Evolutionary conservation across 2,329 filamentous ascomycete genomes (phyloP), one percentile per base, ranked within the genome.

Genomic region (Talaromyces sp.): DNA sequence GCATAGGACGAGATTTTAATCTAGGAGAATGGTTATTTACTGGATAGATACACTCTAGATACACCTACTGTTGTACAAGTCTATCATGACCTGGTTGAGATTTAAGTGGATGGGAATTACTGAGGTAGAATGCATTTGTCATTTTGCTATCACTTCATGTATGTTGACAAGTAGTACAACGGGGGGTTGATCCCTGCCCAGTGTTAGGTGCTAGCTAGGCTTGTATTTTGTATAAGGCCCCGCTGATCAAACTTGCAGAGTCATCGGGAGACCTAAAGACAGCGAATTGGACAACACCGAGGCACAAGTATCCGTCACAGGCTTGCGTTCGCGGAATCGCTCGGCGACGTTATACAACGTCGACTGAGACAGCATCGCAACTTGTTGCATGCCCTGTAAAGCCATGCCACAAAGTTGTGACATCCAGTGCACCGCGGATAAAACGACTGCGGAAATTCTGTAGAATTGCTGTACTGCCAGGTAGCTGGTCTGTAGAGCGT

Each of bases 381-480:
- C 24, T 59, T 59, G 56, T 16, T 33, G 22, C n/a, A 59, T 43
- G 35, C 56, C 56, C 33, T 59, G 56, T n/a, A 59, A 27, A 41
- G 56, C 35, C 37, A 33, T 19, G 22, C 2, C 56, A 45, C 35
- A 59, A 6, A 59, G 22, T 45, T 9, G 22, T 14, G 52, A 56
- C 33, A 56, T 37, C 52, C 52, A 37, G 19, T 37, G 24, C 6
- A 37, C 52, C 52, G 52, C n/a, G 10, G 56, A 59, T 7, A 45
- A 45, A 11, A 59, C 10, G n/a, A 13, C 52, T 14, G 52, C 14
- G 14, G 33, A 37, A 39, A 56, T 16, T 22, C 52, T 24, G 52
- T 13, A 56, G 33, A 37, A 56, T 37, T 56, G 11, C 13, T 39
- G 33, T 5, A 16, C 33, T 16, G 33, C 52, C 52, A 39, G n/a